These are phyloP conservation scores for Saccharomycopsis microspora DNA, from an alignment of 805 yeast species.

Conservation along the genomic window DNA sequence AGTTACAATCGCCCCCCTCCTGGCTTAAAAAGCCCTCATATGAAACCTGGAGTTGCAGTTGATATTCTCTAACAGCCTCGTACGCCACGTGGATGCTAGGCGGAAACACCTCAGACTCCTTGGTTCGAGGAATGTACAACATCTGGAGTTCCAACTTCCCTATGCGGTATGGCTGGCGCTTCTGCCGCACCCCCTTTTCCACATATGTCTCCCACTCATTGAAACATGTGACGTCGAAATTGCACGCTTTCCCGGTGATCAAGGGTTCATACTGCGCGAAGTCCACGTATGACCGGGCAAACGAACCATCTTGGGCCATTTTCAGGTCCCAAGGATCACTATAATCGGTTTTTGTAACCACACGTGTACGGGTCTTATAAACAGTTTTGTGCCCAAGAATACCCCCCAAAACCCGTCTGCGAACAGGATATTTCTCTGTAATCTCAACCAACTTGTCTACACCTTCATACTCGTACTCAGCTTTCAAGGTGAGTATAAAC, in stretches of 20 bases:
- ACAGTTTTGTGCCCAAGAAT: conserved; percentile 30
- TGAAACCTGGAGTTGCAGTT: conserved; percentile 23
- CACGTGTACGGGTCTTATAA: conserved; percentile 29
- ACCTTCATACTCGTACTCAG: conserved; percentile 38
- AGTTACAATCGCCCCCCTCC: conserved; percentile 82
- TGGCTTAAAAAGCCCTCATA: conserved; percentile 71
- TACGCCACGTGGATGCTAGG: conserved; percentile 50
- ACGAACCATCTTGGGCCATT: conserved; percentile 82
- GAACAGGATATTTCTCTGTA: conserved; percentile 40
- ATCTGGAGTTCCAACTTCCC: conserved; percentile 60
- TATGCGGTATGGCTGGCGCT: conserved; percentile 42
- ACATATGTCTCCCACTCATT: conserved; percentile 68
- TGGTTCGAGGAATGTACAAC: conserved; percentile 56
- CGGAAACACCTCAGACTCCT: conserved; percentile 53
- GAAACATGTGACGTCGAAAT: conserved; percentile 48
- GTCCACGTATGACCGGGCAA: conserved; percentile 64
- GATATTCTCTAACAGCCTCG: conserved; percentile 29
- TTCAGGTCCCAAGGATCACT: conserved; percentile 49
- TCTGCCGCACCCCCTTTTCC: conserved; percentile 19
- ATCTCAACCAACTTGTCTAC: conserved; percentile 46
- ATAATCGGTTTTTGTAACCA: conserved; percentile 36
- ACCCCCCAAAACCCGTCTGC: conserved; percentile 33
- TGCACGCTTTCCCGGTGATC: conserved; percentile 40
- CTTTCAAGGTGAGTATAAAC: conserved; percentile 62
- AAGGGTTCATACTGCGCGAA: conserved; percentile 46